Evolutionary conservation across 768 basidiomycete species (phyloP), one percentile per base, ranked within the genome.

Genomic region (Termitomyces sp.): DNA sequence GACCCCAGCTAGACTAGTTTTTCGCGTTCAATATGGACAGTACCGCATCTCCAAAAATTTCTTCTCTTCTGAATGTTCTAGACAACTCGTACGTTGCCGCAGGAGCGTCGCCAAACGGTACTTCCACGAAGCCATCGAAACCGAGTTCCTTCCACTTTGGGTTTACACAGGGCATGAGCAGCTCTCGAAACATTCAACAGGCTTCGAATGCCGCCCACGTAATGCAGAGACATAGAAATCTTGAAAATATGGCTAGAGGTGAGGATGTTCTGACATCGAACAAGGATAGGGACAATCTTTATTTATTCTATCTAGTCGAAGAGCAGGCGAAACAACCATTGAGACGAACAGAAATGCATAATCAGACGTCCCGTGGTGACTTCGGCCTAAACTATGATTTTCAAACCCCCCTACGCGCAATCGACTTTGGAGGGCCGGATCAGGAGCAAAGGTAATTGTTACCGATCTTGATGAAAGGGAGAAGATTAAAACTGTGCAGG

Each of bases 361-460:
- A 23, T 54, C 21, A 14, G 46, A 52, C 45, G 43, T 23, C 51
- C 11, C 54, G 54, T 15, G 67, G 73, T 7, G 68, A 68, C 21
- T 86, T 86, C 61, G 60, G 53, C 17, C 59, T 87, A 14, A 73
- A 76, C 43, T 84, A 83, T 60, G 82, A 85, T 62, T 28, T 60
- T 7, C 76, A 82, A 15, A 76, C 75, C 0, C 78, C 79, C 2
- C 28, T 84, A 1, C 72, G 74, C 26, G 59, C 71, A 3, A 77
- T 86, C 31, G 85, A 87, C 62, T 56, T 78, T 28, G 85, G 83
- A 30, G 85, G 85, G 1, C 68, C 73, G 0, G 84, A 85, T 63
- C 85, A 87, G 62, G 69, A 74, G 48, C 66, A 77, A 62, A 76
- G 71, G 84, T 81, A 50, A 7, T 69, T 17, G n/a, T 23, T 12